Evolutionary conservation across 805 yeast genomes (phyloP), one percentile per base, ranked within the genome.

Genomic region (Ogataea neopini): DNA sequence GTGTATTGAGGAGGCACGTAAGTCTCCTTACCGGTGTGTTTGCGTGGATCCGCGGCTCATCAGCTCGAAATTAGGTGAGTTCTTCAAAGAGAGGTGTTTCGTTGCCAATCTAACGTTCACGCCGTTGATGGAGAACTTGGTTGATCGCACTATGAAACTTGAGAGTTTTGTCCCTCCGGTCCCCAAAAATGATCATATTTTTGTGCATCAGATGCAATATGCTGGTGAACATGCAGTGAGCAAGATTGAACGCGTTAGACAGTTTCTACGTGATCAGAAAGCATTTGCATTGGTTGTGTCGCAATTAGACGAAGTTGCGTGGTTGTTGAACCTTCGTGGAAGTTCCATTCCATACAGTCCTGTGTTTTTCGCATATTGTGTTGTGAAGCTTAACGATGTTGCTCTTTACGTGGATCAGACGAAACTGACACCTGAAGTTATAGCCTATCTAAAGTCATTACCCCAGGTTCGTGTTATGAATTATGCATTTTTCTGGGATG

Each of bases 21-120:
- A 71, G 40, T 72, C 69, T 60, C 48, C 73, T 66, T 57, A 72
- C 45, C 62, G 73, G 66, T 81, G 79, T 29, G 78, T 94, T 48
- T 94, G 96, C 34, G 83, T 88, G 30, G 98, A 92, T 65, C 96
- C 97, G 1, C 77, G 79, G 54, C 68, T 91, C 34, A 76, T 94
- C 40, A 75, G 81, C 49, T 74, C 74, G 54, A 65, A 71, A 13
- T 61, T 69, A 4, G 83, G 81, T 1, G 66, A 72, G 35, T 65
- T 53, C 50, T 69, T 80, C 37, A 64, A 65, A 34, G 61, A 58
- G 34, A 56, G 55, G 36, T 60, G 68, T 38, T 58, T 58, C 19
- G 58, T 61, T 3, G 62, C 71, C 17, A 69, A 73, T 44, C 70
- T 80, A 15, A 69, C 71, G 44, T 68, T 84, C 32, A 67, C 73